Percentiles rank a stretch among this genome's conserved stretches.
phyloP scores from a whole-genome alignment of 352 stramenopile species.

The Stramenopiles sp. region DNA sequence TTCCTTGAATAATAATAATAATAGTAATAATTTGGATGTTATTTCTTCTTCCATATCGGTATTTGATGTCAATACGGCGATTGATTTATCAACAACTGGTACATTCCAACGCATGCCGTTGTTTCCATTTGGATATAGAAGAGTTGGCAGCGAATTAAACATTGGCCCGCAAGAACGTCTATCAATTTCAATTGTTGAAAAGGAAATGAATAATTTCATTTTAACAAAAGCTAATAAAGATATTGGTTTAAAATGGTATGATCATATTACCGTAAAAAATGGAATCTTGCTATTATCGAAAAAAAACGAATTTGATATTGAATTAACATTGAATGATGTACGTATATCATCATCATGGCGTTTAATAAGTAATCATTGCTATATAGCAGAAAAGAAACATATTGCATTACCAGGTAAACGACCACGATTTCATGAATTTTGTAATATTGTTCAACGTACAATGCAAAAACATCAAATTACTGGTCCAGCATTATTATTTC shows the following conservation, averaged over 20 bases:
- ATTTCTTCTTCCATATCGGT: too few relatives aligned
- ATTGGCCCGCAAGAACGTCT: neutral
- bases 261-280: neutral
- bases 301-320: neutral
- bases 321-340: neutral
- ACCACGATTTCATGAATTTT: neutral
- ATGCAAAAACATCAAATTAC: neutral
- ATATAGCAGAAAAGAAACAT: neutral
- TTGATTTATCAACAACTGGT: neutral
- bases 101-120: neutral
- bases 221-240: neutral
- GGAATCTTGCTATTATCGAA: neutral
- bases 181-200: neutral
- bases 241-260: neutral
- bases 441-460: neutral
- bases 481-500: neutral
- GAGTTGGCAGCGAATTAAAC: neutral
- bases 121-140: neutral
- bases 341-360: neutral
- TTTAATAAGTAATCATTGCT: neutral
- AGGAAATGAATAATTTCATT: neutral
- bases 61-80: neutral
- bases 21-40: neutral
- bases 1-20: neutral
- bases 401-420: neutral